Percentiles rank a stretch among this genome's conserved stretches.
phyloP scores from a whole-genome alignment of 768 basidiomycete genomes.

The Rhizopogon salebrosus region DNA sequence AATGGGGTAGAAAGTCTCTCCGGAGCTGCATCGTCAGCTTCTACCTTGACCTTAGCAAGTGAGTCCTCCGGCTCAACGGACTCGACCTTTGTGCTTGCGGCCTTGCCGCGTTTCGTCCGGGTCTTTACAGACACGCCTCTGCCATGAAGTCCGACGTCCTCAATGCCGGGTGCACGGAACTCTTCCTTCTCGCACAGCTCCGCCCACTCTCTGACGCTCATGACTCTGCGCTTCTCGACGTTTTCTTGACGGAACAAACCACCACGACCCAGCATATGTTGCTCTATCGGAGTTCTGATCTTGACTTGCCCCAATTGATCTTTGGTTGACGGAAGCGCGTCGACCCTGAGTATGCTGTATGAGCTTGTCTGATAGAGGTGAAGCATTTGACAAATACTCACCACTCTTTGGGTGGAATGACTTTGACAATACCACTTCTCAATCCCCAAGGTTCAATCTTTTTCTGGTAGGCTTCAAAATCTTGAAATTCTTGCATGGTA shows the following conservation, averaged over 20 bases:
- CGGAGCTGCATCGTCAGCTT: conserved; percentile 5
- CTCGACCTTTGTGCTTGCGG: conserved; percentile 32
- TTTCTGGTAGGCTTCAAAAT: conserved; percentile 90
- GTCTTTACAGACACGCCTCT: conserved; percentile 32
- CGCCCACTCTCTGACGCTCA: conserved; percentile 86
- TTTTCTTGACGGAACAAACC: conserved; percentile 91
- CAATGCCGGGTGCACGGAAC: conserved; percentile 65
- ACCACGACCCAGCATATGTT: conserved; percentile 81
- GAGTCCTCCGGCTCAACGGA: conserved; percentile 38
- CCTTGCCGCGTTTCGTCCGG: conserved; percentile 36
- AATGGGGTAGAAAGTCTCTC: conserved; percentile 9
- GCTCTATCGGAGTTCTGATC: conserved; percentile 89
- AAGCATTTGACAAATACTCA: conserved; percentile 32
- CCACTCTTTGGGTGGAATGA: conserved; percentile 96
- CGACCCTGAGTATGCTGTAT: conserved; percentile 45
- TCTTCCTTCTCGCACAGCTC: conserved; percentile 72
- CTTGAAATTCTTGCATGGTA: conserved; percentile 83
- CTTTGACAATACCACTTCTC: conserved; percentile 89
- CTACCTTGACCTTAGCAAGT: conserved; percentile 32
- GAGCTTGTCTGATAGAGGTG: conserved; percentile 6
- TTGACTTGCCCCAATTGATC: conserved; percentile 70
- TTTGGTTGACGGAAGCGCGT: conserved; percentile 64
- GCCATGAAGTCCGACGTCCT: conserved; percentile 56
- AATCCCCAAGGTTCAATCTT: conserved; percentile 87
- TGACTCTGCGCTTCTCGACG: conserved; percentile 76